These are phyloP conservation scores for California macrophylla DNA, from an alignment of 441 rosid genomes.

Conservation along the genomic window DNA sequence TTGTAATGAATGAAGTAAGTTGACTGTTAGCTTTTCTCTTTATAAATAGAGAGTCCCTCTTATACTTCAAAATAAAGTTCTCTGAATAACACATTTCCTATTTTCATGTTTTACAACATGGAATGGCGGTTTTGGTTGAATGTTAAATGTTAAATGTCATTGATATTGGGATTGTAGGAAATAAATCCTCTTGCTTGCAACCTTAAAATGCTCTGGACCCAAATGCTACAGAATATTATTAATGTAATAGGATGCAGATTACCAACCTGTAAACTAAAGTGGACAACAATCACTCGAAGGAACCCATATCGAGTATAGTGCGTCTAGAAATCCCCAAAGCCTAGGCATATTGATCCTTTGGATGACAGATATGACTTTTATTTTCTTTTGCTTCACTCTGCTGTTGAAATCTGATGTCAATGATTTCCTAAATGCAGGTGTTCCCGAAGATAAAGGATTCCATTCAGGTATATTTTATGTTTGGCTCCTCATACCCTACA, in stretches of 20 bases:
- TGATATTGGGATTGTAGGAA: not conserved
- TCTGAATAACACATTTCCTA: too few relatives aligned
- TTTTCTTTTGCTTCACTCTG: constrained; percentile 14
- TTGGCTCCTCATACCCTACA: not conserved
- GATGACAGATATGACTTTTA: not conserved
- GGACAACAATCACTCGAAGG: not conserved
- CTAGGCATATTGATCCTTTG: not conserved
- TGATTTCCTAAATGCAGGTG: constrained; percentile 50
- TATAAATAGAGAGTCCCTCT: too few relatives aligned
- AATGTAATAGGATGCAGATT: not conserved
- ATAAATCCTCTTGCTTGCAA: not conserved
- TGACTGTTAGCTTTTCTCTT: too few relatives aligned
- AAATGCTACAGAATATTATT: not conserved
- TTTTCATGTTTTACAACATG: not conserved
- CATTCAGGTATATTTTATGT: constrained; percentile 42
- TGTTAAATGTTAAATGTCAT: not conserved
- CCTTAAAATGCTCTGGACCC: not conserved
- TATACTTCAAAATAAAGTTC: too few relatives aligned
- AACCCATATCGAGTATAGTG: not conserved
- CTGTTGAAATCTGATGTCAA: constrained; percentile 14
- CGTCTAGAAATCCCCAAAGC: not conserved
- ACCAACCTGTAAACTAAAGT: not conserved
- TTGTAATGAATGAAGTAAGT: too few relatives aligned
- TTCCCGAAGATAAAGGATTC: constrained; percentile 89
- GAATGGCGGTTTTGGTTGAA: not conserved